A percentile compares a stretch with the other conserved stretches of the same genome.
phyloP scores from a whole-genome alignment of 1,284 basidiomycete species.

The Gomphus bonarii region DNA sequence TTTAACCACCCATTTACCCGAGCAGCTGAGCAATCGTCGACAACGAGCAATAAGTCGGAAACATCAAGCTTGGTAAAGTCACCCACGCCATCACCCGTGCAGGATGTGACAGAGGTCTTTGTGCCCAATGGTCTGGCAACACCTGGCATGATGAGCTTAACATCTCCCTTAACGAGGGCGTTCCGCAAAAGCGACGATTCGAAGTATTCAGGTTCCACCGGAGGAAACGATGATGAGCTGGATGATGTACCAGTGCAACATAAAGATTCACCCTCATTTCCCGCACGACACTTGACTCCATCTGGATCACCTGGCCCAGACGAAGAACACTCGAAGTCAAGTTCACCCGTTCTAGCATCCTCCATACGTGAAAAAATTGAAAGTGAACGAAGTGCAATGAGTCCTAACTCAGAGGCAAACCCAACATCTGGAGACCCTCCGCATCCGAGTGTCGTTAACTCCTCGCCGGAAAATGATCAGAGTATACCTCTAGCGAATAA shows the following conservation, averaged over 20 bases:
- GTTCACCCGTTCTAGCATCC: conserved; percentile 1
- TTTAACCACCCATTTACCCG: neutral
- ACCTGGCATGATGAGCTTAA: neutral
- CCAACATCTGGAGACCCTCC: neutral
- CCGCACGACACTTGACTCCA: neutral
- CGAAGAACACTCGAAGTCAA: neutral
- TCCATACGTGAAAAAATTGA: neutral
- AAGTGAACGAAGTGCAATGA: neutral
- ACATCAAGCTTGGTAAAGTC: neutral
- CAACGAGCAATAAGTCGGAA: neutral
- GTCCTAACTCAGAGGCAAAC: neutral
- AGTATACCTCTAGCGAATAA: neutral
- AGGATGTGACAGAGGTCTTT: neutral
- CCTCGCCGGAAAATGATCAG: neutral
- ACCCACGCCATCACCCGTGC: neutral
- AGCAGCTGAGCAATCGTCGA: neutral
- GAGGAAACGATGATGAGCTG: conserved; percentile 3
- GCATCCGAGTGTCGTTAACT: neutral
- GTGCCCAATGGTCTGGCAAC: neutral
- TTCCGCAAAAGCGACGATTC: conserved; percentile 7
- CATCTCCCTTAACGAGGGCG: conserved; percentile 5
- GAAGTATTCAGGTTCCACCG: neutral
- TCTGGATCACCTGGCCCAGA: neutral
- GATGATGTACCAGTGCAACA: conserved; percentile 3
- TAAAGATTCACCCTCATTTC: neutral